phyloP scores from a whole-genome alignment of 208 protist genomes.

The Zelonia costaricensis region DNA sequence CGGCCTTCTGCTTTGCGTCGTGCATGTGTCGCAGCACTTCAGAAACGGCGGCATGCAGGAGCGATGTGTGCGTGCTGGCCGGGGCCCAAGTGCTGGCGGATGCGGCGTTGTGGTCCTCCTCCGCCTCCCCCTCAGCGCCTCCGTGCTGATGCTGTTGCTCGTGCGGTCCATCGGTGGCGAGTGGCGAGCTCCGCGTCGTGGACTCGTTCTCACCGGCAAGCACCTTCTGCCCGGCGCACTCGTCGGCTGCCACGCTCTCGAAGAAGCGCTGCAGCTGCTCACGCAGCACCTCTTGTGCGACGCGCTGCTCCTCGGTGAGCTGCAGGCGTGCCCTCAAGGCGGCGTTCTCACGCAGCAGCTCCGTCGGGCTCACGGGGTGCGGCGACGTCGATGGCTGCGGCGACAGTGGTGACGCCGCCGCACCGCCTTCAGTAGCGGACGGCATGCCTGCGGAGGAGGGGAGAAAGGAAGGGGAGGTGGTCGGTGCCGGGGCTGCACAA shows the following conservation, averaged over 20 bases:
- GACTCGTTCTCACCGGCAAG: too few species aligned
- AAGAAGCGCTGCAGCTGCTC: conserved; percentile 62
- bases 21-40: conserved; percentile 36
- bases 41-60: conserved; percentile 10
- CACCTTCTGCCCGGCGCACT: conserved; percentile 8
- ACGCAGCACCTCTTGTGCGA: conserved; percentile 49
- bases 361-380: too few species aligned
- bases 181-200: too few species aligned
- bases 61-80: background rate
- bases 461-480: background rate
- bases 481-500: conserved; percentile 2
- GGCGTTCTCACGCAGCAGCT: conserved; percentile 69
- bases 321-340: conserved; percentile 37
- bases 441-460: background rate
- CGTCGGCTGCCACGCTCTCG: conserved; percentile 34
- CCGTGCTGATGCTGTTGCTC: conserved; percentile 1
- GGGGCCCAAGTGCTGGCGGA: background rate
- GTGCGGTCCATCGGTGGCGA: background rate
- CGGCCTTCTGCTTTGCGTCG: conserved; percentile 38
- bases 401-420: background rate
- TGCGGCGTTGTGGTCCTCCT: background rate
- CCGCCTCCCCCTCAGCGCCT: conserved; percentile 2
- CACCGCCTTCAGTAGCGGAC: background rate
- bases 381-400: too few species aligned
- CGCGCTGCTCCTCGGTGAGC: conserved; percentile 52